These are phyloP conservation scores for Lomentospora prolificans DNA, from an alignment of 2,329 filamentous ascomycete genomes.

Conservation along the genomic window DNA sequence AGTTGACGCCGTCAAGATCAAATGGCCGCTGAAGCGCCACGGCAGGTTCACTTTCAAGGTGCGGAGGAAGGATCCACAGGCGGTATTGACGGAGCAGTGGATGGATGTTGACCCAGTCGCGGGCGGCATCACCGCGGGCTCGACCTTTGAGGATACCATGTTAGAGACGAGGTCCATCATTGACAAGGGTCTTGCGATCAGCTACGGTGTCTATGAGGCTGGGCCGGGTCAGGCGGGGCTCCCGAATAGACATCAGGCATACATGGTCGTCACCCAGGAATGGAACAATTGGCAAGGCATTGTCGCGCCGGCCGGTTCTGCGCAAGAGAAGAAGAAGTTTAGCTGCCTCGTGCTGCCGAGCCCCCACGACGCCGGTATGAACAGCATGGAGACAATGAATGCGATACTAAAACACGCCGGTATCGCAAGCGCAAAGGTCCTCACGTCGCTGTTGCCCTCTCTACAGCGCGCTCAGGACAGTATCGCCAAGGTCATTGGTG, in stretches of 20 bases:
- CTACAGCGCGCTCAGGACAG: constrained; percentile 13
- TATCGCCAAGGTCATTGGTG: constrained; percentile 18
- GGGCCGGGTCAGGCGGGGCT: constrained; percentile 32
- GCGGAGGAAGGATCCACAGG: constrained; percentile 20
- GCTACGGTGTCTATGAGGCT: constrained; percentile 39
- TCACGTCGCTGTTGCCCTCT: constrained; percentile 15
- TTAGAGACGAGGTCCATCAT: constrained; percentile 21
- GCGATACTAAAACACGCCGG: constrained; percentile 28
- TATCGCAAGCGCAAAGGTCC: constrained; percentile 16
- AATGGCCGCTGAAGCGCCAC: constrained; percentile 29
- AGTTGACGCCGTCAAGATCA: constrained; percentile 32
- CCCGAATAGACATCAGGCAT: constrained; percentile 32
- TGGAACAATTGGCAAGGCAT: constrained; percentile 32
- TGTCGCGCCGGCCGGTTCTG: constrained; percentile 27
- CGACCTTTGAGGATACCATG: constrained; percentile 25
- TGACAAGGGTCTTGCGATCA: constrained; percentile 27
- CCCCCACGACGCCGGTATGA: constrained; percentile 41
- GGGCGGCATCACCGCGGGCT: constrained; percentile 26
- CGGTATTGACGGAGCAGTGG: constrained; percentile 31
- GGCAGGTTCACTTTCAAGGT: constrained; percentile 34
- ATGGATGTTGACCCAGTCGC: constrained; percentile 35
- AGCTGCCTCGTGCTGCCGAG: constrained; percentile 32
- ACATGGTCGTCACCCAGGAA: constrained; percentile 33
- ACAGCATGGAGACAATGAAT: constrained; percentile 33
- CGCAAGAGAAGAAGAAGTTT: constrained; percentile 29